Conservation (phyloP, 306 rosid species). For the Inga oerstediana region DNA sequence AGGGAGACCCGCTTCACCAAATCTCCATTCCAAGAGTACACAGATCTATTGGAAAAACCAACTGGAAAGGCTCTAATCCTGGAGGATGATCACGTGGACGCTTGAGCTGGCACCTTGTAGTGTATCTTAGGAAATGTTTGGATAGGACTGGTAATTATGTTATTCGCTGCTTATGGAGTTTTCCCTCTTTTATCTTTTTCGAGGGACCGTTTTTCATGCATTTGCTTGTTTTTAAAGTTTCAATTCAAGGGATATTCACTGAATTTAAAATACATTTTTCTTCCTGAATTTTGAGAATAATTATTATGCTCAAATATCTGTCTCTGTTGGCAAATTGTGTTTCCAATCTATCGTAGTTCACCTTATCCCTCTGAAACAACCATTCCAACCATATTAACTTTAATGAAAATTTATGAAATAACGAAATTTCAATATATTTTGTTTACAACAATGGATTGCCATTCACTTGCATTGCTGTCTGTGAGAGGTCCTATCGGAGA, state of each 20-base stretch:
- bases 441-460: constrained; percentile 8
- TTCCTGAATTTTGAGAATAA: neutral
- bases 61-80: constrained; percentile 50
- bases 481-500: constrained; percentile 44
- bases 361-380: neutral
- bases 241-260: neutral
- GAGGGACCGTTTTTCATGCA: neutral
- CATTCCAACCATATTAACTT: neutral
- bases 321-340: neutral
- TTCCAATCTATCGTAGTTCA: neutral
- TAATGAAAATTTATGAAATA: neutral
- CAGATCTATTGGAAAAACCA: constrained; percentile 58
- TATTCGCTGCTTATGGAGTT: neutral
- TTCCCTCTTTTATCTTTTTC: neutral
- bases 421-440: neutral
- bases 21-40: constrained; percentile 71
- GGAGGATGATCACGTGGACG: constrained; percentile 49
- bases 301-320: neutral
- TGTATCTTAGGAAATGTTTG: neutral
- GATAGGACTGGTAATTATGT: neutral
- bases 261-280: neutral
- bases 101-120: constrained; percentile 21
- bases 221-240: neutral
- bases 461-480: constrained; percentile 72
- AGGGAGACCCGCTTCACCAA: constrained; percentile 62